Conservation (phyloP, 2,329 filamentous ascomycete species). For the Aspergillus sp. region DNA sequence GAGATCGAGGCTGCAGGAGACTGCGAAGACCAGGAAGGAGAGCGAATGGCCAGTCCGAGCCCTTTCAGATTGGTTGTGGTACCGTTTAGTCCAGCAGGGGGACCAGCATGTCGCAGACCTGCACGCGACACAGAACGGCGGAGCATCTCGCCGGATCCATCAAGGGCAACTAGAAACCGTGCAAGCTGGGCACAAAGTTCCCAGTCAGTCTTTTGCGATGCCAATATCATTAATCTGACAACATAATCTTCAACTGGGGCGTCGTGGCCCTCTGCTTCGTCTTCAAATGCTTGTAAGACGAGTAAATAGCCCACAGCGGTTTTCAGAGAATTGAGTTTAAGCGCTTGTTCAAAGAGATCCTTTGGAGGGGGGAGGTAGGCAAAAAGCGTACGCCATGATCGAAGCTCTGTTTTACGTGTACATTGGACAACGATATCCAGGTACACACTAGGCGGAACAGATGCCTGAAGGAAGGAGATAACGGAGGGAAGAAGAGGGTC, state of each 20-base stretch:
- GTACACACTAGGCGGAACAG: slow-evolving; percentile 69
- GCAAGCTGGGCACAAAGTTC: slow-evolving; percentile 93
- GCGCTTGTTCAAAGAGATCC: slow-evolving; percentile 88
- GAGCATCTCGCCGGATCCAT: slow-evolving; percentile 79
- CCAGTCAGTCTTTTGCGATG: slow-evolving; percentile 86
- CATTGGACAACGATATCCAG: slow-evolving; percentile 96
- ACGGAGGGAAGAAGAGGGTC: slow-evolving; percentile 47
- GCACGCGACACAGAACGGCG: slow-evolving; percentile 45
- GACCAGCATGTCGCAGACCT: slow-evolving; percentile 27
- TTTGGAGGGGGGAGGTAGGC: slow-evolving; percentile 85
- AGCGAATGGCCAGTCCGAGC: slow-evolving; percentile 33
- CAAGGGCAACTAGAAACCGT: slow-evolving; percentile 89
- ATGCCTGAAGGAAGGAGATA: slow-evolving; percentile 67
- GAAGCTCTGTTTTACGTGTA: slow-evolving; percentile 92
- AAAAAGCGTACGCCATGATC: slow-evolving; percentile 93
- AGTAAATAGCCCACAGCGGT: slow-evolving; percentile 96
- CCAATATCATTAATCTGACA: slow-evolving; percentile 75
- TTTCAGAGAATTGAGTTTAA: slow-evolving; percentile 82
- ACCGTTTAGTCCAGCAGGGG: slow-evolving; percentile 21
- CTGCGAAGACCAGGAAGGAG: slow-evolving; percentile 34
- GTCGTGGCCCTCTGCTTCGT: slow-evolving; percentile 47
- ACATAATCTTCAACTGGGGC: slow-evolving; percentile 59
- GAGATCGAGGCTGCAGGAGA: slow-evolving; percentile 31
- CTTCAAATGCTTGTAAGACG: slow-evolving; percentile 78
- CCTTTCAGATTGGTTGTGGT: slow-evolving; percentile 32